Evolutionary conservation across 208 protist species (phyloP).

Genomic region (Acanthamoeba lenticulata): DNA sequence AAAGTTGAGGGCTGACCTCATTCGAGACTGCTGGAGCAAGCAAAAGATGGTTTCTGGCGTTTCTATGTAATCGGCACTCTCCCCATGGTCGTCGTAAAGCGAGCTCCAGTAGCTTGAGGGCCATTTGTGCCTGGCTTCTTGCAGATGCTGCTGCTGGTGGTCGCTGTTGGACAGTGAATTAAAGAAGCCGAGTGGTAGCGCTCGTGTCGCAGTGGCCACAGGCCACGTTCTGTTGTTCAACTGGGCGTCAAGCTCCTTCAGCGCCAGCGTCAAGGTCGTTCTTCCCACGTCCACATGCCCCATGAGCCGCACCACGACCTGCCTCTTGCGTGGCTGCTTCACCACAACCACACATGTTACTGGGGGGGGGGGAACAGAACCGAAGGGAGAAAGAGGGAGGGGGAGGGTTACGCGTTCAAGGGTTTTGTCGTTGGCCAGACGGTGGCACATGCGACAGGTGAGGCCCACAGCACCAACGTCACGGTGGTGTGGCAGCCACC

Average conservation of each 20-base stretch:
- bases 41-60: constrained; percentile 11
- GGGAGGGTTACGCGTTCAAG: not conserved
- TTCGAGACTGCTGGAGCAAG: not conserved
- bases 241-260: not conserved
- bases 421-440: not conserved
- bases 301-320: not conserved
- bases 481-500: not conserved
- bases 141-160: not conserved
- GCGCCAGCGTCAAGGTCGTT: not conserved
- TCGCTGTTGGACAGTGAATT: too few species aligned
- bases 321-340: not conserved
- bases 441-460: not conserved
- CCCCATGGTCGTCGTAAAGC: not conserved
- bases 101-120: not conserved
- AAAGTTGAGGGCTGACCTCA: not conserved
- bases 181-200: too few species aligned
- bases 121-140: not conserved
- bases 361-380: not conserved
- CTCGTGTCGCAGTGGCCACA: not conserved
- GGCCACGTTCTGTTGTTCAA: not conserved
- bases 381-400: not conserved
- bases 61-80: not conserved
- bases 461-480: not conserved
- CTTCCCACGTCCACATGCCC: not conserved
- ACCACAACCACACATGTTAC: not conserved